Conservation (phyloP, 768 basidiomycete species). For the Russula olivacea region DNA sequence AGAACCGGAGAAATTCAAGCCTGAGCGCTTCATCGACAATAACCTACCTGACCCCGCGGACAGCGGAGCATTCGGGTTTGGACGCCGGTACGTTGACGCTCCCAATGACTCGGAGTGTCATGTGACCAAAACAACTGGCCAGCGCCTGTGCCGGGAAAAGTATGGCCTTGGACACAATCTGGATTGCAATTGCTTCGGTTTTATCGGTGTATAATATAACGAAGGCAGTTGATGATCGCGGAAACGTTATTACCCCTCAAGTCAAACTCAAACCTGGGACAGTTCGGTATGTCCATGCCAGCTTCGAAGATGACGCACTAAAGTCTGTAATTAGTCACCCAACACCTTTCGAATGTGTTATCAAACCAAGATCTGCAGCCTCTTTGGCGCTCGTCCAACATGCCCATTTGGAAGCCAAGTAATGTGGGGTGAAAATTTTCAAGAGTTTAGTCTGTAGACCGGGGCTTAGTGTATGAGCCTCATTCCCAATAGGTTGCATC, state of each 20-base stretch:
- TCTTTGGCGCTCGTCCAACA: slow-evolving; percentile 20
- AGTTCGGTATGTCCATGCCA: slow-evolving; percentile 3
- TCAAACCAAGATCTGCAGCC: slow-evolving; percentile 17
- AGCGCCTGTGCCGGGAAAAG: slow-evolving; percentile 21
- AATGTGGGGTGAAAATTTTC: not conserved
- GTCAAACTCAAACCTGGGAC: slow-evolving; percentile 15
- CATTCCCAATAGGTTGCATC: not conserved
- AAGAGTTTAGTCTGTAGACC: too few species aligned
- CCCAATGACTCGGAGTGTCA: not conserved
- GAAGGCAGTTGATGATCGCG: slow-evolving; percentile 16
- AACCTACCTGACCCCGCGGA: slow-evolving; percentile 17
- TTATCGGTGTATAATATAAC: slow-evolving; percentile 21
- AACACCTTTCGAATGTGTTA: slow-evolving; percentile 18
- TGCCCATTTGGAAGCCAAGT: slow-evolving; percentile 6
- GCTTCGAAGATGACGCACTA: not conserved
- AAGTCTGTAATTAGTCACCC: slow-evolving; percentile 9
- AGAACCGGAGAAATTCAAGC: slow-evolving; percentile 23
- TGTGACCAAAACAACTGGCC: not conserved
- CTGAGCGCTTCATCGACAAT: slow-evolving; percentile 24
- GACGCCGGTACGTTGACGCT: slow-evolving; percentile 25
- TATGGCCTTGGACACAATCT: slow-evolving; percentile 24
- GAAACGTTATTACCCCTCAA: slow-evolving; percentile 18
- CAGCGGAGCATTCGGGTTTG: slow-evolving; percentile 24
- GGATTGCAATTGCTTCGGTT: slow-evolving; percentile 24
- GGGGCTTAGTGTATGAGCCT: not conserved